Evolutionary conservation across 495 filamentous ascomycete genomes (phyloP).

Genomic region (Aspergillus leporis): DNA sequence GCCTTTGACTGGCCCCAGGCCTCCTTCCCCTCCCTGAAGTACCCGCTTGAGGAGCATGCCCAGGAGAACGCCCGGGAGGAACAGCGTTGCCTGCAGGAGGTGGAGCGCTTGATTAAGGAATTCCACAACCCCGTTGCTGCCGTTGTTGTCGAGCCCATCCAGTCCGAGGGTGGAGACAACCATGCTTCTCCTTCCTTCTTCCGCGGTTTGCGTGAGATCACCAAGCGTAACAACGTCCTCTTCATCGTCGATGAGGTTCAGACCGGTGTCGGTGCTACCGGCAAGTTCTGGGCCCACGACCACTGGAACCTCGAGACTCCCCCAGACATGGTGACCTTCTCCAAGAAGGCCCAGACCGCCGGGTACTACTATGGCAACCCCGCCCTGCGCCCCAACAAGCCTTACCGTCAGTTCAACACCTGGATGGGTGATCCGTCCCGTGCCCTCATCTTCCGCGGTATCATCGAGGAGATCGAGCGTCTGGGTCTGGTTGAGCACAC

Average conservation of each 20-base stretch:
- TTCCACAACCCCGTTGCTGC: constrained; percentile 87
- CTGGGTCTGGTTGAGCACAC: constrained; percentile 81
- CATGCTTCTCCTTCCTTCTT: constrained; percentile 95
- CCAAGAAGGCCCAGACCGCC: constrained; percentile 97
- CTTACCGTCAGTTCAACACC: constrained; percentile 99
- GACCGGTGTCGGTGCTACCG: constrained; percentile 89
- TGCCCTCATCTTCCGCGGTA: constrained; percentile 87
- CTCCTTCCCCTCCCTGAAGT: constrained; percentile 84
- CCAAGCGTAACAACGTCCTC: constrained; percentile 80
- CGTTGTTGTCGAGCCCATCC: constrained; percentile 91
- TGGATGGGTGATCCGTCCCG: constrained; percentile 98
- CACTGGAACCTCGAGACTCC: constrained; percentile 87
- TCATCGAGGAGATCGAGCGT: constrained; percentile 84
- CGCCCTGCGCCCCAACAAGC: constrained; percentile 90
- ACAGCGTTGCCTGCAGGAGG: constrained; percentile 81
- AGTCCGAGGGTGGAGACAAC: constrained; percentile 98
- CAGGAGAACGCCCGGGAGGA: constrained; percentile 84
- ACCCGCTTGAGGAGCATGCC: constrained; percentile 82
- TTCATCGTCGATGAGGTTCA: constrained; percentile 99
- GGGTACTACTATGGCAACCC: constrained; percentile 95
- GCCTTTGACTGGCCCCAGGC: constrained; percentile 99
- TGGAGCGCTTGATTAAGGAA: constrained; percentile 81
- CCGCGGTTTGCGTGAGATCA: constrained; percentile 80
- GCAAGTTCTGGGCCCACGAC: constrained; percentile 98
- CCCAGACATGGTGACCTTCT: constrained; percentile 98